Percentiles rank a stretch among this genome's conserved stretches.
phyloP scores from a whole-genome alignment of 805 yeast species.

The Hanseniaspora guilliermondii region DNA sequence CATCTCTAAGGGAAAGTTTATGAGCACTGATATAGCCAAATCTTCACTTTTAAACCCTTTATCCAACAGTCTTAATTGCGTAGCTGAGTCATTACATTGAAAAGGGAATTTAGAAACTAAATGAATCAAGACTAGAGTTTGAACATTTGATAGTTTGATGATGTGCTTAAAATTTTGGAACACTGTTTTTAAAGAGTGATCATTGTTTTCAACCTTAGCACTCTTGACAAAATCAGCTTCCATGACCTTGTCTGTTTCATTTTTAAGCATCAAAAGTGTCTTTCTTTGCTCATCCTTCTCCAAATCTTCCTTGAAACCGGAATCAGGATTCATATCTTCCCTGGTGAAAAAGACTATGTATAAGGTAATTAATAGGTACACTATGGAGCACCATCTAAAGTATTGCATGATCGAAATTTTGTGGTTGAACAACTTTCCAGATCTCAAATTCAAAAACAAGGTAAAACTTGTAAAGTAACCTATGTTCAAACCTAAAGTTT shows the following conservation, averaged over 20 bases:
- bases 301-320: conserved; percentile 1
- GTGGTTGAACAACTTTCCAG: conserved; percentile 82
- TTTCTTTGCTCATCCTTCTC: conserved; percentile 1
- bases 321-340: conserved; percentile 51
- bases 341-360: conserved; percentile 46
- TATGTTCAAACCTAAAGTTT: conserved; percentile 84
- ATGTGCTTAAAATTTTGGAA: conserved; percentile 57
- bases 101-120: conserved; percentile 79
- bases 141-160: conserved; percentile 58
- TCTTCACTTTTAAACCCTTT: conserved; percentile 90
- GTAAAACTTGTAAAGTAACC: conserved; percentile 91
- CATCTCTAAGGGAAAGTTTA: conserved; percentile 93
- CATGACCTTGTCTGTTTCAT: background rate
- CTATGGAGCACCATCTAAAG: conserved; percentile 62
- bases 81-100: conserved; percentile 92
- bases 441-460: conserved; percentile 76
- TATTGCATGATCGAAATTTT: conserved; percentile 57
- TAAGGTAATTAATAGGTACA: conserved; percentile 56
- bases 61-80: conserved; percentile 79
- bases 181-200: conserved; percentile 37
- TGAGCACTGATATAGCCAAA: conserved; percentile 77
- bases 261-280: conserved; percentile 10
- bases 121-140: conserved; percentile 59
- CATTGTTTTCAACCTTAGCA: background rate
- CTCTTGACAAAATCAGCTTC: conserved; percentile 18